A percentile compares a stretch with the other conserved stretches of the same genome.
These are phyloP conservation scores for Suhomyces atakaporum DNA, from an alignment of 1,139 yeast species.

Conservation along the genomic window DNA sequence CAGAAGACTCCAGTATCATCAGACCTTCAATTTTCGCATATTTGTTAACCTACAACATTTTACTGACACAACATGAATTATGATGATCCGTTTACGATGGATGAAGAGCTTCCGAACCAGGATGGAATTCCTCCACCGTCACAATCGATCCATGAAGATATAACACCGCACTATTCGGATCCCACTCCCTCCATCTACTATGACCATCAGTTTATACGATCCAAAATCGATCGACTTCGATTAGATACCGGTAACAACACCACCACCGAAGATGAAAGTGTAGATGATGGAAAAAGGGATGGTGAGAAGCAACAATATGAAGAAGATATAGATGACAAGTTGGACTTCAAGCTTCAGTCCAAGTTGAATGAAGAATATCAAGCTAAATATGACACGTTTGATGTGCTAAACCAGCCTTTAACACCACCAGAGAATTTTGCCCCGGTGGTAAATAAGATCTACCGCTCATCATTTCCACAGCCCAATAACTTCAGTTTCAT, in stretches of 20 bases:
- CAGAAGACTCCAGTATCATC: no score
- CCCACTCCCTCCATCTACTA: slow-evolving; percentile 17
- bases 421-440: slow-evolving; percentile 93
- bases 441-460: slow-evolving; percentile 75
- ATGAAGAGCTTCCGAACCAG: slow-evolving; percentile 30
- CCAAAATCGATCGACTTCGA: slow-evolving; percentile 31
- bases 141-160: slow-evolving; percentile 14
- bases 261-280: slow-evolving; percentile 28
- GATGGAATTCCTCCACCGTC: background rate
- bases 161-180: slow-evolving; percentile 20
- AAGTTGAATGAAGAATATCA: slow-evolving; percentile 24
- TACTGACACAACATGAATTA: background rate
- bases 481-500: slow-evolving; percentile 77
- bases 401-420: slow-evolving; percentile 21
- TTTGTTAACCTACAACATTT: no score
- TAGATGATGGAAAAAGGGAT: slow-evolving; percentile 5
- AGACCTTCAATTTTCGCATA: no score
- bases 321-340: slow-evolving; percentile 49
- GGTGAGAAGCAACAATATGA: slow-evolving; percentile 26
- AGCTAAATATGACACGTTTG: slow-evolving; percentile 11
- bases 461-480: slow-evolving; percentile 88
- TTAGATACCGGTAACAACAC: slow-evolving; percentile 23
- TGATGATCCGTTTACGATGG: slow-evolving; percentile 51
- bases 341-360: slow-evolving; percentile 31
- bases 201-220: slow-evolving; percentile 38